Percentiles rank a stretch among this genome's conserved stretches.
These are phyloP conservation scores for Diversispora eburnea DNA, from an alignment of 192 early-diverging fungal genomes.

Conservation along the genomic window DNA sequence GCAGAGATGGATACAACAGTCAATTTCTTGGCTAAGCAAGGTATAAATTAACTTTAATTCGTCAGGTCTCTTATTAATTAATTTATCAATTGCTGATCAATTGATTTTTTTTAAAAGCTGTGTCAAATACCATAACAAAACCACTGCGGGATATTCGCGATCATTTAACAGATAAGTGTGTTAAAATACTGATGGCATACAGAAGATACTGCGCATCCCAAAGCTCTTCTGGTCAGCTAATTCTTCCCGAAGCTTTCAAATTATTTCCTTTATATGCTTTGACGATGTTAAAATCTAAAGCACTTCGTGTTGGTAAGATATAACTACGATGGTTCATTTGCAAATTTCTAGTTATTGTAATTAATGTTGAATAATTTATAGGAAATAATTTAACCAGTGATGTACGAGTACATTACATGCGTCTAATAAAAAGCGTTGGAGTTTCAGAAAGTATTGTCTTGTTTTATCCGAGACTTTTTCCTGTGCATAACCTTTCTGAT, in stretches of 20 bases:
- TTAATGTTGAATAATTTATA: background rate
- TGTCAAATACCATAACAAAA: constrained; percentile 64
- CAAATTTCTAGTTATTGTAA: background rate
- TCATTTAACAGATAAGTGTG: constrained; percentile 80
- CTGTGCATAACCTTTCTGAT: constrained; percentile 59
- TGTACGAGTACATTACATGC: constrained; percentile 75
- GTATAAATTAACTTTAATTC: constrained; percentile 32
- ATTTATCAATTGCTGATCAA: too few species aligned
- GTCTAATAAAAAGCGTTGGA: constrained; percentile 69
- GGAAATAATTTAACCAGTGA: constrained; percentile 68
- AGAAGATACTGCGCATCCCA: constrained; percentile 86
- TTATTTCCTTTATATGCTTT: constrained; percentile 85
- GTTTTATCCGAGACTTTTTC: constrained; percentile 81
- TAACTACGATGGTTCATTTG: background rate
- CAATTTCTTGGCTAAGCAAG: constrained; percentile 78
- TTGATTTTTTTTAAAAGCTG: constrained; percentile 45
- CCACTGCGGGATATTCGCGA: constrained; percentile 75
- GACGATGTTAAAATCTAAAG: constrained; percentile 76
- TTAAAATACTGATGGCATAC: constrained; percentile 85
- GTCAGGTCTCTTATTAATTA: too few species aligned
- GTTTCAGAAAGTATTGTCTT: constrained; percentile 72
- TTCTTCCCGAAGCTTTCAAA: constrained; percentile 95
- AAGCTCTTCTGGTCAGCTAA: constrained; percentile 87
- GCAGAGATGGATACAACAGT: constrained; percentile 92
- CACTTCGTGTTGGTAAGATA: constrained; percentile 67